Conservation (phyloP, 345 rosid genomes). For the Corchorus olitorius region DNA sequence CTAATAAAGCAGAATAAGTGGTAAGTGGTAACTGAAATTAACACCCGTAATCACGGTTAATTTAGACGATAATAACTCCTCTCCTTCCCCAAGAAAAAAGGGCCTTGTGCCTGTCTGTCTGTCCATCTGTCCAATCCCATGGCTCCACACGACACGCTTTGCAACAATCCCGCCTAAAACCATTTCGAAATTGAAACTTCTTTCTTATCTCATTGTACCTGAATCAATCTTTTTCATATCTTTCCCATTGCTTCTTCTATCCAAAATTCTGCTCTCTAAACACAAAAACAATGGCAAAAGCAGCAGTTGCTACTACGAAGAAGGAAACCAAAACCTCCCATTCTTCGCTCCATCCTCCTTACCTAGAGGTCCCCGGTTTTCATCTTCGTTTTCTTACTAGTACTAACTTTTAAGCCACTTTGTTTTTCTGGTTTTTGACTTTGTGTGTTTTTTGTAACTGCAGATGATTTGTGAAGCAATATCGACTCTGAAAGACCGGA, state of each 20-base stretch:
- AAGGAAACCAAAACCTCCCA: background rate
- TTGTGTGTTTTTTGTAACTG: background rate
- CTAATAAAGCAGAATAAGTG: no score
- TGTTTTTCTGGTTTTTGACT: background rate
- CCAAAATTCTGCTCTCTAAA: background rate
- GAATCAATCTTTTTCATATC: background rate
- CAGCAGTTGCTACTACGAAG: background rate
- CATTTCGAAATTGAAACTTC: constrained; percentile 14
- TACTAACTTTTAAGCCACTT: background rate
- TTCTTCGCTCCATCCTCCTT: constrained; percentile 18
- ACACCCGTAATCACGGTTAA: background rate
- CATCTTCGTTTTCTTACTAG: background rate
- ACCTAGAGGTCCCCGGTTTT: constrained; percentile 17
- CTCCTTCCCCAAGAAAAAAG: no score
- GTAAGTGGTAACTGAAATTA: no score
- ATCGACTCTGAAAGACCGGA: constrained; percentile 12
- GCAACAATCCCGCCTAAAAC: constrained; percentile 6
- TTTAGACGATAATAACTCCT: background rate
- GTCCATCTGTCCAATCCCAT: background rate
- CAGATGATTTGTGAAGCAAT: constrained; percentile 22
- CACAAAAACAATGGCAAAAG: constrained; percentile 20
- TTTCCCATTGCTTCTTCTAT: background rate
- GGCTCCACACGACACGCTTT: background rate
- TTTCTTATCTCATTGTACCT: background rate
- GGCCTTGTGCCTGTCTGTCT: no score